Evolutionary conservation across 2,329 filamentous ascomycete species (phyloP), one percentile per base, ranked within the genome.

Genomic region (Trichoderma breve): DNA sequence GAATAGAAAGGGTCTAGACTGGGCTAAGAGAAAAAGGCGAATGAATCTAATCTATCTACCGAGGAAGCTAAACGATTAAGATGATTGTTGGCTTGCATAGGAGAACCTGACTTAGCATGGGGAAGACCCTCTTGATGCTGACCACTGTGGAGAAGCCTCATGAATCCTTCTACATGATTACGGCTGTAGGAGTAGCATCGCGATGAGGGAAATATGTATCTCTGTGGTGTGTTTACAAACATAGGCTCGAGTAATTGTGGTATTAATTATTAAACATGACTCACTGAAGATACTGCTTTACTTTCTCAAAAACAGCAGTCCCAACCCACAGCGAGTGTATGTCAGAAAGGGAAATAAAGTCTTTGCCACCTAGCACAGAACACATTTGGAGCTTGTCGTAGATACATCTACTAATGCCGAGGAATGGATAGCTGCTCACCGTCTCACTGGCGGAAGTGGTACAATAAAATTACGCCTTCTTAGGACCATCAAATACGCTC

Each of bases 181-280:
- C n/a, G 21, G 0, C 0, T 53, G 21, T 24, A 1, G 21, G 4
- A 53, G 47, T 53, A 53, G 0, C 47, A 24, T 53, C 47, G 6
- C 11, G 5, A 24, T 14, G n/a, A 53, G 11, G 21, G 47, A 53
- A 12, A 3, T 24, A 12, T 3, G 3, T 24, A 24, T 53, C 47
- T 14, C 11, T 24, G 7, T 5, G 3, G 2, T 14, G 11, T 3
- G 47, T 7, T 2, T 21, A 14, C 21, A 6, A 14, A 53, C 11
- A 14, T 53, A 6, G 0, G n/a, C 28, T 47, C 12, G 14, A 51
- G 43, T 21, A 21, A 51, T 3, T 51, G 6, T 9, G 1, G n/a
- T 1, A 51, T 21, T 21, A 3, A 0, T 9, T 1, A 51, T 21
- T 21, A 3, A 0, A 21, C 0, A 51, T 3, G 18, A 1, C 2